These are phyloP conservation scores for Tylopilus intermedius DNA, from an alignment of 768 basidiomycete genomes.

Conservation along the genomic window DNA sequence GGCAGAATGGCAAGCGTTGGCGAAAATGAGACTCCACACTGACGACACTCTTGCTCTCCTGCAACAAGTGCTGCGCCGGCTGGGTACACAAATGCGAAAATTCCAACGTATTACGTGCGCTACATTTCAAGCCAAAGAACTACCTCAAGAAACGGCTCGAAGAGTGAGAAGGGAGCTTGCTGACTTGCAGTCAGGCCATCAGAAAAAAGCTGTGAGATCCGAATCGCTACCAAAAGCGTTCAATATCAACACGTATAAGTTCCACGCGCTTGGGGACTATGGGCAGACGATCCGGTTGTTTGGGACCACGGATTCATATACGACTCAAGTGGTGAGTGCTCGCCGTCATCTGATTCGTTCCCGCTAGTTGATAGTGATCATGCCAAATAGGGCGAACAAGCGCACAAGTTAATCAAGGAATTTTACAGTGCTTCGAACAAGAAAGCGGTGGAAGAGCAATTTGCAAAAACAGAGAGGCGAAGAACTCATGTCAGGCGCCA, in stretches of 20 bases:
- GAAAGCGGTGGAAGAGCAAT: background rate
- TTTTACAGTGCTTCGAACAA: conserved; percentile 25
- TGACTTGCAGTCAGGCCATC: background rate
- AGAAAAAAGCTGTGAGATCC: background rate
- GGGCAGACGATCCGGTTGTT: conserved; percentile 5
- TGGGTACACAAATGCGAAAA: background rate
- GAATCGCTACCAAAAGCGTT: conserved; percentile 3
- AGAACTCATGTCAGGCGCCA: conserved; percentile 2
- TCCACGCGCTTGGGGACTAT: conserved; percentile 27
- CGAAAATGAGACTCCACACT: background rate
- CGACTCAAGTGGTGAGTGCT: background rate
- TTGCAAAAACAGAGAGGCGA: conserved; percentile 10
- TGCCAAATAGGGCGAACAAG: background rate
- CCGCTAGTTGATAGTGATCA: too few relatives aligned
- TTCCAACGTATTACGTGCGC: background rate
- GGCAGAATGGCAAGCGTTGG: conserved; percentile 14
- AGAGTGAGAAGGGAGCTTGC: background rate
- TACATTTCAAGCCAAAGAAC: background rate
- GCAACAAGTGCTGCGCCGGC: background rate
- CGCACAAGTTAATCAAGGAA: conserved; percentile 20
- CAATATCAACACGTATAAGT: conserved; percentile 28
- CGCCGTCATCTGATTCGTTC: too few relatives aligned
- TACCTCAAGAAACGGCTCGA: background rate
- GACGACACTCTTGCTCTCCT: background rate
- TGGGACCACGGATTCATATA: background rate